Conservation (phyloP, 495 filamentous ascomycete species). For the Penicillium arizonense region DNA sequence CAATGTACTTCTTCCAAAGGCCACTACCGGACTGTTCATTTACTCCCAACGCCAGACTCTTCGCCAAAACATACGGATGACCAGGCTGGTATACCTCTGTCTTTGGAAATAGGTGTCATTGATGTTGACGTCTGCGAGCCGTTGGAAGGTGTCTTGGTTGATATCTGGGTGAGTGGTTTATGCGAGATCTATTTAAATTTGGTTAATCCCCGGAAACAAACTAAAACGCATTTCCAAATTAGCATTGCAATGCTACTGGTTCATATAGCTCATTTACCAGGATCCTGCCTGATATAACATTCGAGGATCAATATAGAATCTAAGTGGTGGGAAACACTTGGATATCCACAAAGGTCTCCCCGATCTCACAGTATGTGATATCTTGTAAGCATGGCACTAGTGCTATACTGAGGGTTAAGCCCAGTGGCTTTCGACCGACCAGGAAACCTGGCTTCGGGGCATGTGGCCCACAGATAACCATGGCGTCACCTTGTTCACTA, state of each 20-base stretch:
- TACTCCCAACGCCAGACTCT: conserved; percentile 21
- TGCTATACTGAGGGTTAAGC: no score
- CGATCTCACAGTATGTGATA: conserved; percentile 5
- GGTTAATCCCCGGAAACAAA: background rate
- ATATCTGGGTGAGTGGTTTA: conserved; percentile 42
- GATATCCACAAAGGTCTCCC: no score
- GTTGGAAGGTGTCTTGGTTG: conserved; percentile 48
- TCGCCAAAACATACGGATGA: conserved; percentile 52
- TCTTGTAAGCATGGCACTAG: background rate
- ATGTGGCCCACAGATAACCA: conserved; percentile 47
- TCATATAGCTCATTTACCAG: conserved; percentile 44
- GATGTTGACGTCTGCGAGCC: conserved; percentile 53
- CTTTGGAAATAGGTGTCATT: conserved; percentile 55
- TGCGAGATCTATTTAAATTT: background rate
- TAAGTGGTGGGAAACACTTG: background rate
- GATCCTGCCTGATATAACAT: conserved; percentile 23
- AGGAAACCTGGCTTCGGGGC: conserved; percentile 45
- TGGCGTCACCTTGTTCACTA: conserved; percentile 48
- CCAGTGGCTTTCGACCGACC: conserved; percentile 21
- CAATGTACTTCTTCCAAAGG: conserved; percentile 48
- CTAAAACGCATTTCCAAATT: background rate
- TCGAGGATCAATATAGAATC: conserved; percentile 13
- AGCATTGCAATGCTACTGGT: no score
- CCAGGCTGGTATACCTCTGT: conserved; percentile 49
- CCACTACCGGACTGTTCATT: conserved; percentile 49